A percentile compares a stretch with the other conserved stretches of the same genome.
phyloP scores from a whole-genome alignment of 306 rosid species.

The Lagenaria siceraria region DNA sequence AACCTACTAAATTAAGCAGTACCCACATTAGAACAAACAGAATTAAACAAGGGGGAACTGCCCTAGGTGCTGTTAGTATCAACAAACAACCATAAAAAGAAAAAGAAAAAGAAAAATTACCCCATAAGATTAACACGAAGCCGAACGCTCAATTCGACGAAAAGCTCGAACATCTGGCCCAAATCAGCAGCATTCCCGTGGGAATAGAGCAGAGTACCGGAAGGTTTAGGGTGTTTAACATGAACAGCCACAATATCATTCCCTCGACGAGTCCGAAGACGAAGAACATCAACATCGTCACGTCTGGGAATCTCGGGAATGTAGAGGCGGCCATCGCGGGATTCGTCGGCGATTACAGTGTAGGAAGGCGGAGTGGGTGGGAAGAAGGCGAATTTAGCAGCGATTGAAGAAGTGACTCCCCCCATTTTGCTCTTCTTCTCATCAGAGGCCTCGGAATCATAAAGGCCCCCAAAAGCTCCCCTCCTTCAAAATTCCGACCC shows the following conservation, averaged over 20 bases:
- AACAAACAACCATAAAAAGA: background rate
- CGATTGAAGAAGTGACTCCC: conserved; percentile 93
- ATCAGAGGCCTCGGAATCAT: conserved; percentile 31
- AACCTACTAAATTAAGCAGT: background rate
- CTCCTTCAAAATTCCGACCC: background rate
- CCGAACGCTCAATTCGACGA: conserved; percentile 67
- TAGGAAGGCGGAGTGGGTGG: conserved; percentile 91
- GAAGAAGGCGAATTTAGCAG: conserved; percentile 91
- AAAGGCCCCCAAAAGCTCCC: conserved; percentile 1
- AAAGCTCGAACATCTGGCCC: conserved; percentile 92
- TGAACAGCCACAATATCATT: conserved; percentile 70
- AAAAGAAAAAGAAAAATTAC: conserved; percentile 4
- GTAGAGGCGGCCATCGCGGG: conserved; percentile 15
- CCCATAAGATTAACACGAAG: conserved; percentile 84
- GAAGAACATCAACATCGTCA: conserved; percentile 70
- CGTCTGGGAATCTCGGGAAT: conserved; percentile 76
- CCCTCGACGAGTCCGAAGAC: conserved; percentile 62
- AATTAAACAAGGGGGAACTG: background rate
- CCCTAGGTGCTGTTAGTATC: background rate
- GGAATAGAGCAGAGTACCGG: conserved; percentile 71
- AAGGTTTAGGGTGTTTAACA: conserved; percentile 67
- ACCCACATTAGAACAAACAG: background rate
- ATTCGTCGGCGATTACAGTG: conserved; percentile 28
- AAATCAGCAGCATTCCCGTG: conserved; percentile 95
- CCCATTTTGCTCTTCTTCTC: conserved; percentile 48